phyloP scores from a whole-genome alignment of 2,329 filamentous ascomycete genomes.

The Furcasterigmium sp. region DNA sequence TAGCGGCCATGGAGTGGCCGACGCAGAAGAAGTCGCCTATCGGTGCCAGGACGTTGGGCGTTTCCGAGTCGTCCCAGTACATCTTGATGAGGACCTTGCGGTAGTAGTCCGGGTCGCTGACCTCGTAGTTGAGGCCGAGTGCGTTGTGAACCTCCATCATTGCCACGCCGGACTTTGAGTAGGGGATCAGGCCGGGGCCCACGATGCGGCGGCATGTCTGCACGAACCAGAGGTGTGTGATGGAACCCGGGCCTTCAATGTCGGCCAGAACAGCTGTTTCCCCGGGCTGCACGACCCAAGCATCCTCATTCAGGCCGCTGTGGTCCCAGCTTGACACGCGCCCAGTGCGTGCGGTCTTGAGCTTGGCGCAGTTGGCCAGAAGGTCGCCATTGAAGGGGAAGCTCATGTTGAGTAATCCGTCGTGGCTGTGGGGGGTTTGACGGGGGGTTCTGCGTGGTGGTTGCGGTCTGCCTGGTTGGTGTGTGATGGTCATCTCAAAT shows the following conservation, averaged over 20 bases:
- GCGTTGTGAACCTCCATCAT: conserved; percentile 27
- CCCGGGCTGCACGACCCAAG: conserved; percentile 23
- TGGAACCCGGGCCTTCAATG: conserved; percentile 23
- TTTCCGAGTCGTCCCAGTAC: conserved; percentile 26
- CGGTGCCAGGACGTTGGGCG: conserved; percentile 22
- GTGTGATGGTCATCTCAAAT: too few relatives aligned
- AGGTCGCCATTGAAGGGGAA: conserved; percentile 8
- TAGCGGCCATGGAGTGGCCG: conserved; percentile 24
- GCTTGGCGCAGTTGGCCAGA: conserved; percentile 12
- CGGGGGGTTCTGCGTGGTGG: too few relatives aligned
- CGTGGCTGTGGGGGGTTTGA: too few relatives aligned
- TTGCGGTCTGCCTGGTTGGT: too few relatives aligned
- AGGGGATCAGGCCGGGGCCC: conserved; percentile 24
- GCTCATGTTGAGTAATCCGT: background rate
- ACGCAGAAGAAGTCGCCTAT: conserved; percentile 26
- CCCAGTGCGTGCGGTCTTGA: conserved; percentile 18
- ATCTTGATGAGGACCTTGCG: conserved; percentile 27
- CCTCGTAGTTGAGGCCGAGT: conserved; percentile 23
- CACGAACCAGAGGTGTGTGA: conserved; percentile 25
- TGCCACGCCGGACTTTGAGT: conserved; percentile 26
- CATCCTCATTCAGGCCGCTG: conserved; percentile 23
- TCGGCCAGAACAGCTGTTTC: conserved; percentile 21
- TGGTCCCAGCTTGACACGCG: conserved; percentile 25
- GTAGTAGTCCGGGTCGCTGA: conserved; percentile 27
- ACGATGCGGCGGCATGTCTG: conserved; percentile 26